Percentiles rank a stretch among this genome's conserved stretches.
Conservation (phyloP, 768 basidiomycete species). For the Hericium coralloides region DNA sequence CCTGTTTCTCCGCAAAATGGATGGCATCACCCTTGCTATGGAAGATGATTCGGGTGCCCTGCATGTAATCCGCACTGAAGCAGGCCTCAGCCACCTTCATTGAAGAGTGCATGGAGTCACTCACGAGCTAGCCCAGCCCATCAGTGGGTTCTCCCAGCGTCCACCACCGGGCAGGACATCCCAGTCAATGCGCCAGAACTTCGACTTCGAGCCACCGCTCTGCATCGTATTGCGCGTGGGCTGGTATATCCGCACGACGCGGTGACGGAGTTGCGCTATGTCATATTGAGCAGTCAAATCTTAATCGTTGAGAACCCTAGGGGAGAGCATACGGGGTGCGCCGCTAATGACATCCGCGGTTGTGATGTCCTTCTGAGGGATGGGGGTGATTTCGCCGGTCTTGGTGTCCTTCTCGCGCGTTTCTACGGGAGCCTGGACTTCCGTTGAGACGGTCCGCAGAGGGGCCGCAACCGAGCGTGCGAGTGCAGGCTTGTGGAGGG, state of each 20-base stretch:
- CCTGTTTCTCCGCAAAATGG: conserved; percentile 96
- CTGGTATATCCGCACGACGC: conserved; percentile 86
- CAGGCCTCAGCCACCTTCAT: neutral
- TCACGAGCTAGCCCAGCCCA: conserved; percentile 95
- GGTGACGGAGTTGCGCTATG: conserved; percentile 75
- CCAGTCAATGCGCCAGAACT: conserved; percentile 92
- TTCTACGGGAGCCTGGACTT: conserved; percentile 1
- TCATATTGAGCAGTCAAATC: neutral
- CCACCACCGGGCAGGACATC: conserved; percentile 84
- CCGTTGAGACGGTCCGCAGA: neutral
- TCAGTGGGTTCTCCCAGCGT: conserved; percentile 96
- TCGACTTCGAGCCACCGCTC: conserved; percentile 76
- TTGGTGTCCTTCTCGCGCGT: conserved; percentile 16
- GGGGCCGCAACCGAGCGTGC: neutral
- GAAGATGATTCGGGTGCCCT: conserved; percentile 80
- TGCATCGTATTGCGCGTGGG: conserved; percentile 94
- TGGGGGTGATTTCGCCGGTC: conserved; percentile 32
- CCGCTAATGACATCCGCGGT: conserved; percentile 81
- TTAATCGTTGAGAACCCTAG: neutral
- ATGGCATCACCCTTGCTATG: conserved; percentile 83
- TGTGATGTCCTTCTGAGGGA: conserved; percentile 46
- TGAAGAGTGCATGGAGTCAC: conserved; percentile 21
- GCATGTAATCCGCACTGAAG: conserved; percentile 88
- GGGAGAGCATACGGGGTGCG: conserved; percentile 56
- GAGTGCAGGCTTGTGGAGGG: neutral